Evolutionary conservation across 1,139 yeast genomes (phyloP), one percentile per base, ranked within the genome.

Genomic region (Scheffersomyces cryptocercus): DNA sequence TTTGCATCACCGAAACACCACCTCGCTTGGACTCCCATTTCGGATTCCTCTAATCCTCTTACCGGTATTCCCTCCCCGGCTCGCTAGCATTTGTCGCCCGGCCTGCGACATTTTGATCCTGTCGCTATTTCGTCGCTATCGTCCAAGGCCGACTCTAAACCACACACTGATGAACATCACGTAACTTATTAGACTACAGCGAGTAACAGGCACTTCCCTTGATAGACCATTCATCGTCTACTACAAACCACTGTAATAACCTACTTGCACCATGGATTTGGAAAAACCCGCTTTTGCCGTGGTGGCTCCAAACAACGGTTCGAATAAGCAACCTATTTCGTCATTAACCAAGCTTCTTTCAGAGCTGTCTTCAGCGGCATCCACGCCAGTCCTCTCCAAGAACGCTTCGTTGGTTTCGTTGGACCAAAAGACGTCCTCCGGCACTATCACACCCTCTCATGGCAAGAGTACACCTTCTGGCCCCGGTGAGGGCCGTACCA

Each of bases 311-410:
- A 15, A 31, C 20, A 31, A 31, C 24, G 24, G 24, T 15, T 14
- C 48, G 26, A 43, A 44, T 12, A 51, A 55, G 43, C 52, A 58
- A 28, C 58, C 59, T 30, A 54, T 69, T 37, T 63, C 71, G 41
- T 70, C 78, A n/a, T 64, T 74, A 50, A 74, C 79, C 12, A 56
- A 75, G 44, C 66, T 74, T 24, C 61, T 74, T 48, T 67, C 70
- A 46, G 77, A 73, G 47, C 66, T 71, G 28, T 59, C 61, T 46
- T 61, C 70, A 31, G 59, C 60, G 31, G 55, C 54, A 33, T 50
- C 59, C 35, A 51, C 62, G 16, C 71, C 72, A 8, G 46, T 49
- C 9, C 51, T 53, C 36, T 63, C 70, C 36, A 56, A 60, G 26
- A 59, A 58, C 39, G 58, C 55, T 26, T 61, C 70, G 28, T 47